A percentile compares a stretch with the other conserved stretches of the same genome.
phyloP scores from a whole-genome alignment of 169 alveolate genomes.

The Plasmodium yoelii region DNA sequence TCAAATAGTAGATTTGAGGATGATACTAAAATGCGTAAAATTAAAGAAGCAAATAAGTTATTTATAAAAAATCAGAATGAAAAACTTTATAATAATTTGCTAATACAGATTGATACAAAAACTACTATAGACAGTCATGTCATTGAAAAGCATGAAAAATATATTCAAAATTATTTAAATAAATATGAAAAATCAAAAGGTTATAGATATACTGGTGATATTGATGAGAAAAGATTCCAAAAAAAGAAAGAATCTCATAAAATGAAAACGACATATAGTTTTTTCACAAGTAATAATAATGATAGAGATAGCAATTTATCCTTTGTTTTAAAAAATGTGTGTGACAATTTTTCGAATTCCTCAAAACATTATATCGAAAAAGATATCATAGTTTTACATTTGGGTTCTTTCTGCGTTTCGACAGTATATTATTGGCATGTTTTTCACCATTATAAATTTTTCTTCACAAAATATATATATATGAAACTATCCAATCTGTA shows the following conservation, averaged over 20 bases:
- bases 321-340: conserved; percentile 25
- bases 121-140: conserved; percentile 2
- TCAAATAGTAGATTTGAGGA: conserved; percentile 20
- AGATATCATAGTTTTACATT: conserved; percentile 68
- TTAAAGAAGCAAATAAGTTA: conserved; percentile 49
- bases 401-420: conserved; percentile 59
- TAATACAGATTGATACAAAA: neutral
- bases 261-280: neutral
- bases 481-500: conserved; percentile 22
- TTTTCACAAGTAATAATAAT: conserved; percentile 3
- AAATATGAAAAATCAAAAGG: conserved; percentile 22
- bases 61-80: conserved; percentile 69
- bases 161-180: conserved; percentile 17
- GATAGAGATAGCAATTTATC: conserved; percentile 27
- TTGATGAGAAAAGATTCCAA: conserved; percentile 47
- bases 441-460: conserved; percentile 73
- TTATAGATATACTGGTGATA: conserved; percentile 23
- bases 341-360: conserved; percentile 28
- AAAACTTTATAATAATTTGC: conserved; percentile 16
- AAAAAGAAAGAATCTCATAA: conserved; percentile 17
- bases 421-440: conserved; percentile 76
- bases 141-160: conserved; percentile 29
- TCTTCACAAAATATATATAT: conserved; percentile 62
- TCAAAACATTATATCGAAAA: conserved; percentile 68
- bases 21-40: conserved; percentile 58